A percentile compares a stretch with the other conserved stretches of the same genome.
Evolutionary conservation across 1,139 yeast genomes (phyloP).

Genomic region (Scheffersomyces cryptocercus): DNA sequence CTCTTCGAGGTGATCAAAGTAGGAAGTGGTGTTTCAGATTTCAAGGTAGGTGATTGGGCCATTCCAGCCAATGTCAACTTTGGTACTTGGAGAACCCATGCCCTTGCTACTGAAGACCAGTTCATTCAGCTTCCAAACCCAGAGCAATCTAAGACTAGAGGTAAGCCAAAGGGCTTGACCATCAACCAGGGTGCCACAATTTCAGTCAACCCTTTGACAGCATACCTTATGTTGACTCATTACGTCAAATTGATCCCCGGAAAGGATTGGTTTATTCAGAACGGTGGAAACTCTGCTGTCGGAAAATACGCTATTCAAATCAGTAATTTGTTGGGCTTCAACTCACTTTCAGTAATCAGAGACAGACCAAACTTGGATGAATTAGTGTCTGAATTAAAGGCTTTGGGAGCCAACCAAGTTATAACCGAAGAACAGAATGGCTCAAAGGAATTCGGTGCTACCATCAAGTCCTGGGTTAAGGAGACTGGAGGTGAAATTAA

Average conservation of each 20-base stretch:
- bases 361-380: constrained; percentile 75
- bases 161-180: constrained; percentile 44
- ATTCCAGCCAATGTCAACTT: constrained; percentile 80
- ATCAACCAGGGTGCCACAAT: constrained; percentile 83
- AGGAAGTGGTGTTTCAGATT: constrained; percentile 54
- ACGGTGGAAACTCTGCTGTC: constrained; percentile 95
- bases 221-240: constrained; percentile 82
- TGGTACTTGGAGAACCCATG: constrained; percentile 96
- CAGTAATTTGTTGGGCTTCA: constrained; percentile 73
- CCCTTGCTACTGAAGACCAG: constrained; percentile 50
- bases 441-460: constrained; percentile 62
- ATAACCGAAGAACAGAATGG: constrained; percentile 84
- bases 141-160: constrained; percentile 29
- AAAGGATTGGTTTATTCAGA: constrained; percentile 89
- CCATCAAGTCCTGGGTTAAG: constrained; percentile 62
- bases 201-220: constrained; percentile 89
- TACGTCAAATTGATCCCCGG: constrained; percentile 64
- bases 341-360: constrained; percentile 85
- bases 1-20: constrained; percentile 77
- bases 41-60: constrained; percentile 84
- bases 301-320: constrained; percentile 94
- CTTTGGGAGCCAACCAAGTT: constrained; percentile 80
- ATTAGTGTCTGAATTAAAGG: constrained; percentile 57
- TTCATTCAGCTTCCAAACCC: constrained; percentile 57
- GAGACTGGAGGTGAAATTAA: constrained; percentile 59